Base-by-base conservation (phyloP, 768 basidiomycete species). In the Cystobasidium ongulense region DNA sequence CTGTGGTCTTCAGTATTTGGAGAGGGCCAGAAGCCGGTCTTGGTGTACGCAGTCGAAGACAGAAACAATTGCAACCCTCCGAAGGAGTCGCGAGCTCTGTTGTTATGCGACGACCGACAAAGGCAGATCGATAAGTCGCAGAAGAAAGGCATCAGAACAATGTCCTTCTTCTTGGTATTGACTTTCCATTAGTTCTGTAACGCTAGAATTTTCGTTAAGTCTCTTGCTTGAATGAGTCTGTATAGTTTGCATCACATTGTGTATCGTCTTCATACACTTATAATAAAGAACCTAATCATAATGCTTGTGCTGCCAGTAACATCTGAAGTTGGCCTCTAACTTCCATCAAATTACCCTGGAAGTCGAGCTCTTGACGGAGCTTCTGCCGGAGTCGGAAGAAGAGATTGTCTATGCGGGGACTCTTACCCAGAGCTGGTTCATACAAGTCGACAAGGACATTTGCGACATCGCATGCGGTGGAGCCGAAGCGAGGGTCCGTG, bases 401-500 rank as follows among this genome's bases (percentile, higher is more conserved):
- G 43, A 95, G 84, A 5, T 88, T 84, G 81, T 98, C 96, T 67
- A 99, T 90, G 53, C 93, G 83, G 0, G 93, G 92, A 27, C 93
- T 93, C 81, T 95, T 92, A 1, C 95, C 95, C n/a, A 98, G 83
- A 39, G 95, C 89, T 0, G 91, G 86, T 1, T 86, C 84, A 81
- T 99, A 99, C 86, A 96, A 89, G 64, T 97, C 95, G 67, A 97
- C 87, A 46, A 97, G 86, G 7, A 97, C 82, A 21, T 84, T 84
- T 21, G 90, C 86, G 41, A 96, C 84, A 76, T 93, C 89, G 75
- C 89, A 88, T 15, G 89, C 92, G 81, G 91, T 84, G 74, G 89
- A 87, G n/a, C 92, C 92, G 79, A 96, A 98, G 31, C 94, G 88
- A 38, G 92, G 91, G 82, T 96, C 92, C 4, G 88, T 84, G 70